Percentiles rank a stretch among this genome's conserved stretches.
Conservation (phyloP, 306 rosid species). For the Crataegus laevigata region DNA sequence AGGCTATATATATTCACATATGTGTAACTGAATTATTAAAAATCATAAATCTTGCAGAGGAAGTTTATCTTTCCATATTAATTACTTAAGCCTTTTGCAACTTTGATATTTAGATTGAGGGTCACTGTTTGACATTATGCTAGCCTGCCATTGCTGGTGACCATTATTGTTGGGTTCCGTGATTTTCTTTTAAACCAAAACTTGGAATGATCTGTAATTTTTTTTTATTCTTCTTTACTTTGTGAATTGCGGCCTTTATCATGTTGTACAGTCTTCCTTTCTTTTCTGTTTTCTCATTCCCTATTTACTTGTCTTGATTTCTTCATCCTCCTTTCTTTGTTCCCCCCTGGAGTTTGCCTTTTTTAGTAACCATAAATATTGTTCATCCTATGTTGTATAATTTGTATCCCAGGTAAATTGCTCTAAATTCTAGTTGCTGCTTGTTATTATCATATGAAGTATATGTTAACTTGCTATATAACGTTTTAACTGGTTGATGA, state of each 20-base stretch:
- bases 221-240: not conserved
- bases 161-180: not conserved
- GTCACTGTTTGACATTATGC: not conserved
- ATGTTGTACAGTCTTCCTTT: not conserved
- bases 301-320: not conserved
- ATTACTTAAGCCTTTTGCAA: not conserved
- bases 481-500: not conserved
- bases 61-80: too few species aligned
- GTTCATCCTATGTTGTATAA: not conserved
- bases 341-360: too few species aligned
- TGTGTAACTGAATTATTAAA: too few species aligned
- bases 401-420: not conserved
- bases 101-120: not conserved
- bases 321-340: not conserved
- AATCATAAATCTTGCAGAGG: too few species aligned
- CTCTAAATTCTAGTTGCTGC: not conserved
- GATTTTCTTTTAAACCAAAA: not conserved
- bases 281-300: not conserved
- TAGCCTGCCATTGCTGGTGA: not conserved
- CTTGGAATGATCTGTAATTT: not conserved
- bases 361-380: not conserved
- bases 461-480: not conserved
- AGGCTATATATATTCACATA: too few species aligned
- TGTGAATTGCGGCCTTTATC: not conserved
- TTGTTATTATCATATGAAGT: not conserved